Evolutionary conservation across 2,329 filamentous ascomycete genomes (phyloP), one percentile per base, ranked within the genome.

Genomic region (Pseudogymnoascus sp.): DNA sequence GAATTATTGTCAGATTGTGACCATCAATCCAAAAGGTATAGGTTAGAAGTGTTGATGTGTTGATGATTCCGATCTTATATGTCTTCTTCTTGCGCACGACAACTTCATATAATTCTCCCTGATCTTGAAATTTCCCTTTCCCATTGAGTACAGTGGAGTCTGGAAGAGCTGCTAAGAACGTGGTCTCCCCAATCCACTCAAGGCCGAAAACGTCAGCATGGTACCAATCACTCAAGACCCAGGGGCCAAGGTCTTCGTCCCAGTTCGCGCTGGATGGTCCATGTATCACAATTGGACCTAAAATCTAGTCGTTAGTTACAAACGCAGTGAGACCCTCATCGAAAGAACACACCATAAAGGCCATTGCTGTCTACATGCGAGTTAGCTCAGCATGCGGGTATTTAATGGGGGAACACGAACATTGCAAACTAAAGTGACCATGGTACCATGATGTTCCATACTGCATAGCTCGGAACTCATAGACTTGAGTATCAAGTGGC

Each of bases 401-500:
- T 35, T 35, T 35, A 11, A 35, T 13, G 4, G 33, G 15, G 33
- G 33, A 35, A 15, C 33, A 35, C 33, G 11, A 35, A 35, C 33
- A 35, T 35, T 35, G 33, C 33, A 35, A 35, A 35, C 33, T 35
- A 67, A 83, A 83, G 70, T 87, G 85, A 1, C 80, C 83, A 70
- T 88, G 86, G 62, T 87, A 87, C 82, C 82, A 86, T 2, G 77
- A 77, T 0, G 79, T 76, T 9, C 85, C 82, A 71, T 84, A 73
- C 4, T 69, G 63, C 53, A 66, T 65, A 10, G 71, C 71, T 35
- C 66, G 64, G 65, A 74, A 73, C 2, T 60, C 64, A 47, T 74
- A 73, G 11, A 68, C 71, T 57, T 72, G 71, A n/a, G 67, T 67
- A n/a, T 63, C 31, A 11, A 68, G 82, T 0, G 82, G 81, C 0